Evolutionary conservation across 2,329 filamentous ascomycete genomes (phyloP), one percentile per base, ranked within the genome.

Genomic region (Fusarium palustre): DNA sequence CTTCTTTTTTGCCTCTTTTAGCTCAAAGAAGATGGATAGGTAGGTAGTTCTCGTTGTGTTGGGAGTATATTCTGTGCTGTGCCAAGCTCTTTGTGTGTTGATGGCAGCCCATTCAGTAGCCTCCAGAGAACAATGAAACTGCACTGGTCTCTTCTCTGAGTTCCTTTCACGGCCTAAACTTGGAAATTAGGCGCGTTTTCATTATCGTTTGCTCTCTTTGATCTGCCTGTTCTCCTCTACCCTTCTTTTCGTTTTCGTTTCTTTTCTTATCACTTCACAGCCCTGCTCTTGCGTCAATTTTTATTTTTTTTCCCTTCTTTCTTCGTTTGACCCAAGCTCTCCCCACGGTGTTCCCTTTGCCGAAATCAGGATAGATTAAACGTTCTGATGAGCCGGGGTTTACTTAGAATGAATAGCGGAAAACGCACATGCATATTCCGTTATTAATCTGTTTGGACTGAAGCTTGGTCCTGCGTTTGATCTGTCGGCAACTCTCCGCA

Each of bases 381-480:
- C 31, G 36, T 67, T 55, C 66, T 48, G 49, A 10, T 16, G n/a
- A 30, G 28, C 24, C 56, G 25, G 49, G 20, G 49, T 43, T 63
- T 49, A 49, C 24, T 24, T 58, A 47, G 34, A 56, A 38, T 59
- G 54, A 59, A 54, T 52, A 30, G 46, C 55, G 61, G 59, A 63
- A 66, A 66, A 55, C 57, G 25, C 47, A 56, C 61, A 62, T 70
- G 63, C 72, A 76, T 76, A 69, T 74, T 73, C 76, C 69, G 69
- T 68, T 68, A 70, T 42, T 69, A 54, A 63, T 59, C 69, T 63
- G 63, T 45, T 72, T 60, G 48, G 50, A 36, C 52, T 67, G 55
- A 52, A 65, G 62, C 72, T 75, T 75, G 72, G 71, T 56, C 73
- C 70, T 58, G 63, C 57, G 71, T 74, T 74, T 72, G 72, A 62